Base-by-base conservation (phyloP, 176 grass and related monocot genomes). In the Stipa capillata region DNA sequence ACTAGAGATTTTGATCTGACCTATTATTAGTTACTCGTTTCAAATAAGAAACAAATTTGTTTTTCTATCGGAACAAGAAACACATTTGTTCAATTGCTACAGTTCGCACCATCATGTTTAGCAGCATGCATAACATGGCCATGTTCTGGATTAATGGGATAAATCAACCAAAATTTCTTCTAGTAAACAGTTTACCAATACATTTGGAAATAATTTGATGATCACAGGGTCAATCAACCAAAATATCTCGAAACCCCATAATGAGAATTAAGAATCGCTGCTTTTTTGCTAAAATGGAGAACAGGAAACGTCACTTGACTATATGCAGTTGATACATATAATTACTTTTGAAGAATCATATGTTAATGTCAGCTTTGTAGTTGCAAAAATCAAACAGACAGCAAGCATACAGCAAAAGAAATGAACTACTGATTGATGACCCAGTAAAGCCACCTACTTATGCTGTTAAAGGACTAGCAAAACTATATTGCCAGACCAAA, bases 261-360 rank as follows among this genome's bases (percentile, higher is more conserved):
- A 37, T 25, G 44, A 56, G 1, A 31, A 16, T 35, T 15, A 50
- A 34, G 21, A 78, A 65, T 33, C 50, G 28, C 15, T 58, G 15
- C 40, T 54, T 47, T 54, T 47, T 45, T 55, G 18, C 28, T 12
- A 66, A 47, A 74, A 67, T 39, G 23, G 4, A 57, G n/a, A 73
- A 74, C n/a, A n/a, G n/a, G n/a, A n/a, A n/a, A n/a, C n/a, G 0
- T 31, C 36, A 7, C 23, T 57, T 47, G 23, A 44, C 11, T 25
- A 74, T 57, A n/a, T 37, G 48, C 58, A 65, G 47, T 8, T 58
- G 25, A 29, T 28, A 56, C 6, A 54, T 20, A 35, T 20, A 74
- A 17, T 48, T 20, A 54, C 4, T 37, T 82, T 34, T 73, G 44
- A 82, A 62, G 29, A 73, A 73, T 20, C 69, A 82, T 73, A 73